Conservation (phyloP, 345 rosid genomes). For the Excoecaria agallocha region DNA sequence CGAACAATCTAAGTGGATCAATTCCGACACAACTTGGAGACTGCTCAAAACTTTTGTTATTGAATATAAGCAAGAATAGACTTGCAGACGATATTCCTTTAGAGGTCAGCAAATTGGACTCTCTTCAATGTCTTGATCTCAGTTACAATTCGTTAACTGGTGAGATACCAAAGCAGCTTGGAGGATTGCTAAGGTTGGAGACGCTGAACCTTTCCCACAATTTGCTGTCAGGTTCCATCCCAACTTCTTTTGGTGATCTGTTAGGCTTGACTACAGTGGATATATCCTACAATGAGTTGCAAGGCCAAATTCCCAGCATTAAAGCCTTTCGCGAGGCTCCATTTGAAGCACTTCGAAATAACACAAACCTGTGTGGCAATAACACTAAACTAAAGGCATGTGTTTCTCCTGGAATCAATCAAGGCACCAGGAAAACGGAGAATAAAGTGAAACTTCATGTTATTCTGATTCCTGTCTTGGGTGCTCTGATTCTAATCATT, state of each 20-base stretch:
- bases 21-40: conserved; percentile 29
- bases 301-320: conserved; percentile 38
- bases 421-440: neutral
- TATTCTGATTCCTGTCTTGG: neutral
- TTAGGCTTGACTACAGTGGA: conserved; percentile 21
- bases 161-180: conserved; percentile 13
- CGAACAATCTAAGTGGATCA: conserved; percentile 23
- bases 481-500: neutral
- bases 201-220: conserved; percentile 39
- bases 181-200: conserved; percentile 24
- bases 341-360: conserved; percentile 8
- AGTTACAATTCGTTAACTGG: conserved; percentile 40
- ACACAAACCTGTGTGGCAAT: conserved; percentile 8
- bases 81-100: conserved; percentile 5
- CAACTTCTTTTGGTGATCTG: conserved; percentile 21
- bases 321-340: conserved; percentile 3
- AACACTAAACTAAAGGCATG: neutral
- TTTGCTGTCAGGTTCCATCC: conserved; percentile 35
- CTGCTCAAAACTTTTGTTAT: conserved; percentile 18
- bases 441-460: neutral
- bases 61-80: conserved; percentile 26
- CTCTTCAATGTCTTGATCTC: conserved; percentile 26
- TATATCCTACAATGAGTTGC: conserved; percentile 37
- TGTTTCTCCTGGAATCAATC: neutral
- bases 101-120: neutral